Percentiles rank a stretch among this genome's conserved stretches.
Evolutionary conservation across 148 eudicot genomes (phyloP).

Genomic region (Agrostemma githago): DNA sequence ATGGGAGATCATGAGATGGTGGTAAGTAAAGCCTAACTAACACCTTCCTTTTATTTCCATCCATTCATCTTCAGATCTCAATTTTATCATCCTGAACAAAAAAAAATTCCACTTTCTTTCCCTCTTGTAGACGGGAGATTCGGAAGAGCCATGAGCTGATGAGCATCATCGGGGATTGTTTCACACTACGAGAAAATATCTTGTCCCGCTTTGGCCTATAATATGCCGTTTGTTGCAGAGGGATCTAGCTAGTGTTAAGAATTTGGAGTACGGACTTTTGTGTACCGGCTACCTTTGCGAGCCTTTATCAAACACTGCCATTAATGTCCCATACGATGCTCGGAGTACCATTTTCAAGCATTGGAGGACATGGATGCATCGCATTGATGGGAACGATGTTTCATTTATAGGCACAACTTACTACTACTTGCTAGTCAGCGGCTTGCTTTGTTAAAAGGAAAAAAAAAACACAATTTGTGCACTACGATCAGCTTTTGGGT

Average conservation of each 20-base stretch:
- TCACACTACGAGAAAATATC: neutral
- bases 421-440: no score
- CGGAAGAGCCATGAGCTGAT: neutral
- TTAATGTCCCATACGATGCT: neutral
- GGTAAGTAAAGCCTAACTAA: conserved; percentile 52
- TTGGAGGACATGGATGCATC: no score
- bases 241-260: neutral
- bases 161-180: neutral
- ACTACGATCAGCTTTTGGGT: neutral
- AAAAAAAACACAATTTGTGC: no score
- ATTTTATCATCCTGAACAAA: no score
- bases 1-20: conserved; percentile 88
- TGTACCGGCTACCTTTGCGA: neutral
- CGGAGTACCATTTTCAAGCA: neutral
- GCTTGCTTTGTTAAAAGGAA: no score
- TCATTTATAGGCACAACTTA: no score
- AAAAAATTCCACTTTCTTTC: no score
- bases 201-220: neutral
- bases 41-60: neutral
- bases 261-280: neutral
- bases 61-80: neutral
- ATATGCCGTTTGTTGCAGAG: neutral
- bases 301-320: neutral
- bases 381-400: no score
- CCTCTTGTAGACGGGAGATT: neutral